Evolutionary conservation across 805 yeast genomes (phyloP), one percentile per base, ranked within the genome.

Genomic region (Scheffersomyces ergatensis): DNA sequence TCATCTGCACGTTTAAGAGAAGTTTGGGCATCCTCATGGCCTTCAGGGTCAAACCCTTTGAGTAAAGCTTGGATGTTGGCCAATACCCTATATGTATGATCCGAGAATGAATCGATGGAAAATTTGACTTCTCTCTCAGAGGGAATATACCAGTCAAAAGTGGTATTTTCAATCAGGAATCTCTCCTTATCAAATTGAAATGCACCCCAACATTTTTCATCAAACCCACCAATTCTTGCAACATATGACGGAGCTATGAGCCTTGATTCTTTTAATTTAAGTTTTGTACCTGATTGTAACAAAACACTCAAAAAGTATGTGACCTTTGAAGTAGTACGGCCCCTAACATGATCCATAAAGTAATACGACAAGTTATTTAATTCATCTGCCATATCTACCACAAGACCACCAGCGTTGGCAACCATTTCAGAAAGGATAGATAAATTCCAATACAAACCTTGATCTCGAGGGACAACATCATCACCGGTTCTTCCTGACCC

Each of bases 91-190:
- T 68, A 58, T 0, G 78, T 66, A 35, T 83, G 73, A 1, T 54
- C 56, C 16, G 72, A 76, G 49, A 83, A 85, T 9, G 80, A 61
- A 2, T 76, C 72, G 4, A 82, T 72, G 0, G 95, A 90, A 53
- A 77, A 76, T 0, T 65, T 65, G 2, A 87, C 64, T 35, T 83
- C 89, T 2, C 51, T 60, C 2, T 60, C 60, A 1, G 70, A 54
- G 0, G 98, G 97, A 1, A 72, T 57, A 51, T 82, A 88, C 99
- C 99, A 92, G 1, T 72, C 65, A 48, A 89, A 81, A 0, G 70
- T 52, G 25, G 85, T 57, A 45, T 77, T 74, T 12, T 74, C 74
- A 11, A 53, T 41, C 1, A 69, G 55, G 39, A 82, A 79, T 46
- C 87, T 68, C 15, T 60, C 51, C 0, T 69, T 61, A 45, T 75